A percentile compares a stretch with the other conserved stretches of the same genome.
phyloP scores from a whole-genome alignment of 192 early-diverging fungal species.

The Linnemannia hyalina region DNA sequence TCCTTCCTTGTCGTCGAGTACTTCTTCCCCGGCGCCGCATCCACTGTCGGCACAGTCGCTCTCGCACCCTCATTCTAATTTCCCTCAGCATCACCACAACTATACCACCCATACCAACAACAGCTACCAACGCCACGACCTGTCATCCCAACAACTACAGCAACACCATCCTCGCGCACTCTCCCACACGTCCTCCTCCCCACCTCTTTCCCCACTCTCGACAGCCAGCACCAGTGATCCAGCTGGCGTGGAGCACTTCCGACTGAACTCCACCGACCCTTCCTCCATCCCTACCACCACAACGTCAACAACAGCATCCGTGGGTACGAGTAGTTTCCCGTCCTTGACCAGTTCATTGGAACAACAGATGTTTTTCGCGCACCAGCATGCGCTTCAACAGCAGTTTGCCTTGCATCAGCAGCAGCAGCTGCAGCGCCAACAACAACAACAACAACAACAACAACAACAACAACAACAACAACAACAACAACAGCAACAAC shows the following conservation, averaged over 20 bases:
- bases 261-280: background rate
- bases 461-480: constrained; percentile 19
- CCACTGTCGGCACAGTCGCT: constrained; percentile 11
- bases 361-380: constrained; percentile 46
- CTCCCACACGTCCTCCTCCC: constrained; percentile 22
- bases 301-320: background rate
- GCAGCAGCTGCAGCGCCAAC: constrained; percentile 36
- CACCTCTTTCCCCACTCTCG: constrained; percentile 32
- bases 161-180: background rate
- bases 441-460: constrained; percentile 22
- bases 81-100: background rate
- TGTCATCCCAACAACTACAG: background rate
- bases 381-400: constrained; percentile 41
- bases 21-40: constrained; percentile 5
- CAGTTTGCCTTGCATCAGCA: constrained; percentile 51
- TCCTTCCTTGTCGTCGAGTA: background rate
- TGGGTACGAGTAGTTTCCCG: constrained; percentile 3
- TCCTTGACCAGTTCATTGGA: constrained; percentile 38
- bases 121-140: background rate
- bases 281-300: background rate
- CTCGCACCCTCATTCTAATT: constrained; percentile 21
- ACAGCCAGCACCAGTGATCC: constrained; percentile 2
- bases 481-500: constrained; percentile 10
- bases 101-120: background rate
- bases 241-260: constrained; percentile 25